These are phyloP conservation scores for Penicillium sp. DNA, from an alignment of 2,329 filamentous ascomycete species.

Conservation along the genomic window DNA sequence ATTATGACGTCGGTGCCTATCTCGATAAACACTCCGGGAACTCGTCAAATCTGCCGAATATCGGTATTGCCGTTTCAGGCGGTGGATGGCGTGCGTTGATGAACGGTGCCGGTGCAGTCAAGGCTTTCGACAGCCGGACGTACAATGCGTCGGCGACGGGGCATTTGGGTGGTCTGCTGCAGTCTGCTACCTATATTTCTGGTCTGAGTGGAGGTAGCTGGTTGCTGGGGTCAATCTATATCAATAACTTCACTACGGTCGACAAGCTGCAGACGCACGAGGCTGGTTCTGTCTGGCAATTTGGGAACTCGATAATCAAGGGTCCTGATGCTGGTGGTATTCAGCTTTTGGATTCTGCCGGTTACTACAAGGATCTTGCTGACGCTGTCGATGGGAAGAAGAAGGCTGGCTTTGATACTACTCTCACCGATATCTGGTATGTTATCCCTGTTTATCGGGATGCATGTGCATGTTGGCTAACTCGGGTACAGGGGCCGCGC, in stretches of 20 bases:
- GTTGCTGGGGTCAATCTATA: constrained; percentile 77
- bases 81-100: constrained; percentile 85
- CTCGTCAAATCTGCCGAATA: constrained; percentile 59
- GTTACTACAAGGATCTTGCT: constrained; percentile 62
- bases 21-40: constrained; percentile 60
- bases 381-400: constrained; percentile 60
- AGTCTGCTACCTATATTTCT: constrained; percentile 76
- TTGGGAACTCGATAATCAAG: constrained; percentile 49
- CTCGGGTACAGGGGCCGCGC: constrained; percentile 59
- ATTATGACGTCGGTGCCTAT: constrained; percentile 72
- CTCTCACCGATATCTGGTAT: constrained; percentile 81
- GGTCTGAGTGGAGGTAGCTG: constrained; percentile 82
- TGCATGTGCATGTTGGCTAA: neutral
- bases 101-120: constrained; percentile 77
- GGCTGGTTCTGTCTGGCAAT: constrained; percentile 27
- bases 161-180: constrained; percentile 76
- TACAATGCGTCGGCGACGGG: constrained; percentile 59
- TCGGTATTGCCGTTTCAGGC: constrained; percentile 76
- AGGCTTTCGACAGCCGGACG: constrained; percentile 75
- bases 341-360: constrained; percentile 46
- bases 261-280: constrained; percentile 33
- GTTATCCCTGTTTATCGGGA: neutral
- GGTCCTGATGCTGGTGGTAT: constrained; percentile 38
- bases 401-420: constrained; percentile 63
- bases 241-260: constrained; percentile 75